Percentiles rank a stretch among this genome's conserved stretches.
Conservation (phyloP, 2,329 filamentous ascomycete species). For the Neofusicoccum kwambonambiense region DNA sequence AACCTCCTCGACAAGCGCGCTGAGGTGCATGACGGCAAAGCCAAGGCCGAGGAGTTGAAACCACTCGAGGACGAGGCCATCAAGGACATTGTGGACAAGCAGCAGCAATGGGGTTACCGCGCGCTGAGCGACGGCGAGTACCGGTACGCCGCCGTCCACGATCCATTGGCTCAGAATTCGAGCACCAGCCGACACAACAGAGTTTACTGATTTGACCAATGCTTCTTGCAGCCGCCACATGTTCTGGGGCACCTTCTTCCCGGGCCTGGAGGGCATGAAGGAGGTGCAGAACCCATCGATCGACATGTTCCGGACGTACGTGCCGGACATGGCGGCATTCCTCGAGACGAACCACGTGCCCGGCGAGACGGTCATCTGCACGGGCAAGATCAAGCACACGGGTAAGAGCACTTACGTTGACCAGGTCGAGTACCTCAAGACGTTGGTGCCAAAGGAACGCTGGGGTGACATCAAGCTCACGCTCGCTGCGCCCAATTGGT, state of each 20-base stretch:
- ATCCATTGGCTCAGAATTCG: not conserved
- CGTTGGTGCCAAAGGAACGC: constrained; percentile 55
- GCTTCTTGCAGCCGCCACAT: constrained; percentile 33
- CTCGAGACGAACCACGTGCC: constrained; percentile 56
- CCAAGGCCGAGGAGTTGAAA: constrained; percentile 55
- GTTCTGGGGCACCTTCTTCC: constrained; percentile 57
- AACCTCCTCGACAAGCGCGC: constrained; percentile 58
- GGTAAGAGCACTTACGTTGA: constrained; percentile 53
- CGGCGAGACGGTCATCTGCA: constrained; percentile 55
- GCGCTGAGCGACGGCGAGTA: constrained; percentile 69
- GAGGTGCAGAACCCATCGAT: constrained; percentile 48
- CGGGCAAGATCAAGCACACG: constrained; percentile 56
- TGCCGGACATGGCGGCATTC: constrained; percentile 61
- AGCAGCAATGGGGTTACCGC: constrained; percentile 60
- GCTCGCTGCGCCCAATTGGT: constrained; percentile 64
- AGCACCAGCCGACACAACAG: not conserved
- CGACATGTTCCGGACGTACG: constrained; percentile 55
- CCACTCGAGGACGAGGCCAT: constrained; percentile 64
- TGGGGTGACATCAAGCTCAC: constrained; percentile 66
- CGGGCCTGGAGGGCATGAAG: constrained; percentile 51
- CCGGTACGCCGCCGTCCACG: constrained; percentile 23
- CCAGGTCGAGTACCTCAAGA: constrained; percentile 59
- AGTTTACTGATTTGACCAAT: not conserved
- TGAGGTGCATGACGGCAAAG: constrained; percentile 53
- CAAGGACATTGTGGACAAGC: constrained; percentile 60